Percentiles rank a stretch among this genome's conserved stretches.
phyloP scores from a whole-genome alignment of 2,329 filamentous ascomycete genomes.

The Dactylellina parvicollis region DNA sequence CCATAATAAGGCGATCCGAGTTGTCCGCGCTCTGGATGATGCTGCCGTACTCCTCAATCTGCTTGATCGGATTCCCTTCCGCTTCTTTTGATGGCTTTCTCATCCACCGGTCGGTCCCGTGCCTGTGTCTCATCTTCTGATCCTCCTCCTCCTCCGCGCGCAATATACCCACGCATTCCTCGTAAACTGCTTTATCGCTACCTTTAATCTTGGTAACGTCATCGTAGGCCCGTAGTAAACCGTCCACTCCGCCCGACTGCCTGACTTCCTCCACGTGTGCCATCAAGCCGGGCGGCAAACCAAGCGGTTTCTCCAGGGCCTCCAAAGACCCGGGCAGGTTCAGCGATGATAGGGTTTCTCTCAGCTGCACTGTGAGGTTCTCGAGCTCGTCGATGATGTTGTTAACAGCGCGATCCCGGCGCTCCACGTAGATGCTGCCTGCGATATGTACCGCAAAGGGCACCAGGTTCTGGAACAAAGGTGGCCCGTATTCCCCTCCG shows the following conservation, averaged over 20 bases:
- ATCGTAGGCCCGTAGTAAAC: slow-evolving; percentile 80
- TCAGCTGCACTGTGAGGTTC: slow-evolving; percentile 78
- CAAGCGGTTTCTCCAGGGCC: slow-evolving; percentile 91
- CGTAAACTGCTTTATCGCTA: slow-evolving; percentile 79
- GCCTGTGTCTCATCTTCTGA: slow-evolving; percentile 75
- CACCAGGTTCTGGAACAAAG: slow-evolving; percentile 88
- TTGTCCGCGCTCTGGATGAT: slow-evolving; percentile 80
- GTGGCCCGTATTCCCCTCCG: slow-evolving; percentile 79
- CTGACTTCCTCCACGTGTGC: slow-evolving; percentile 94
- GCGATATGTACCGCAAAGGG: slow-evolving; percentile 96
- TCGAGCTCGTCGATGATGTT: slow-evolving; percentile 86
- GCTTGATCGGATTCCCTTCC: slow-evolving; percentile 76
- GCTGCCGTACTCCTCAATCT: slow-evolving; percentile 80
- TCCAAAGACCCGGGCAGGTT: slow-evolving; percentile 93
- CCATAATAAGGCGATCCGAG: slow-evolving; percentile 76
- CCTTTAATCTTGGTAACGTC: slow-evolving; percentile 91
- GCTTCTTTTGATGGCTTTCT: slow-evolving; percentile 76
- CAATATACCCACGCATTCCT: slow-evolving; percentile 82
- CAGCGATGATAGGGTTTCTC: slow-evolving; percentile 80
- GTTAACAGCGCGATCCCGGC: slow-evolving; percentile 88
- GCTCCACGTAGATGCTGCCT: slow-evolving; percentile 92
- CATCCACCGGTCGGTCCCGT: slow-evolving; percentile 86
- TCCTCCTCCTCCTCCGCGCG: slow-evolving; percentile 86
- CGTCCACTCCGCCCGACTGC: slow-evolving; percentile 84
- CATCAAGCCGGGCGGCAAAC: slow-evolving; percentile 82